Evolutionary conservation across 2,329 filamentous ascomycete genomes (phyloP).

Genomic region (Stagonosporopsis rhizophila): DNA sequence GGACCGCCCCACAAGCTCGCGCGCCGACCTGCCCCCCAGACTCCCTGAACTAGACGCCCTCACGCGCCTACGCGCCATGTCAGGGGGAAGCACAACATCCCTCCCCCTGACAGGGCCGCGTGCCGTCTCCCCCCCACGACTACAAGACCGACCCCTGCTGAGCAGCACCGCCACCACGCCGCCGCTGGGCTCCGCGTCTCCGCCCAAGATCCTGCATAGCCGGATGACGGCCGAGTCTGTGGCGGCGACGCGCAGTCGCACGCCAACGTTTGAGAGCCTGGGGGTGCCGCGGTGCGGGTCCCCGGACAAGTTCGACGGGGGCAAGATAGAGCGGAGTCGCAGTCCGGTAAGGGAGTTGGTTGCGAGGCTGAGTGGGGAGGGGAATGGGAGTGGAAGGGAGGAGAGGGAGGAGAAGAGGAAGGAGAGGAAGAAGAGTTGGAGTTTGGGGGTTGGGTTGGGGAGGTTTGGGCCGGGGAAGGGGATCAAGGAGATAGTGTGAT

Average conservation of each 20-base stretch:
- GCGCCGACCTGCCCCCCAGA: slow-evolving; percentile 1
- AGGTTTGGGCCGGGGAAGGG: slow-evolving; percentile 32
- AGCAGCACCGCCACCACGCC: background rate
- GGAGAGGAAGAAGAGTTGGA: slow-evolving; percentile 40
- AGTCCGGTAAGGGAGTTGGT: slow-evolving; percentile 16
- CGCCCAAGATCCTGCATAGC: background rate
- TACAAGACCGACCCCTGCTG: slow-evolving; percentile 13
- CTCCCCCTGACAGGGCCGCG: slow-evolving; percentile 35
- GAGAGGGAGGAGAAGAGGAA: slow-evolving; percentile 21
- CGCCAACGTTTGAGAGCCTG: slow-evolving; percentile 14
- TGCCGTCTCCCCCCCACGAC: slow-evolving; percentile 8
- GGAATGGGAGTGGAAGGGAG: slow-evolving; percentile 17
- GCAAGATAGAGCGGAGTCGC: slow-evolving; percentile 1
- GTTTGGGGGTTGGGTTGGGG: slow-evolving; percentile 29
- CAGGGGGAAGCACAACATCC: slow-evolving; percentile 25
- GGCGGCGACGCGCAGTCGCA: background rate
- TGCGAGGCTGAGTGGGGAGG: slow-evolving; percentile 22
- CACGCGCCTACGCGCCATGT: slow-evolving; percentile 13
- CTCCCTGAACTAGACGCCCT: slow-evolving; percentile 1
- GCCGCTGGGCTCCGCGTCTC: background rate
- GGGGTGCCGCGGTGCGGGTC: slow-evolving; percentile 9
- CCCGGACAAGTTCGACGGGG: background rate
- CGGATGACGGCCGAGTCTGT: background rate
- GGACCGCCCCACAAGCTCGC: slow-evolving; percentile 14
- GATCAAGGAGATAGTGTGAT: slow-evolving; percentile 38